These are phyloP conservation scores for Sporobolus alterniflorus DNA, from an alignment of 202 grass and related monocot species.

Conservation along the genomic window DNA sequence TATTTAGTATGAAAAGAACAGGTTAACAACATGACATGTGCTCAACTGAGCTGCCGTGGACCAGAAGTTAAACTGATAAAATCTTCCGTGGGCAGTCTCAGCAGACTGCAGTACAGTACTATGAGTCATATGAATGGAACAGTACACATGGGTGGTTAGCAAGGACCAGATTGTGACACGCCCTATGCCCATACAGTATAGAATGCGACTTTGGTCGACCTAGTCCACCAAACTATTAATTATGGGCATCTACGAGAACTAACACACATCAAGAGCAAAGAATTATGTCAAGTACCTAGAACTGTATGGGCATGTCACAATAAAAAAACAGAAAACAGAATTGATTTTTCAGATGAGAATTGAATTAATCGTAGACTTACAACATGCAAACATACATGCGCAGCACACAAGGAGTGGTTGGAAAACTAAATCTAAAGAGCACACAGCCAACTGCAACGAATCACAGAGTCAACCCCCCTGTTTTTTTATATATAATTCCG, in stretches of 20 bases:
- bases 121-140: not conserved
- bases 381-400: not conserved
- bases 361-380: not conserved
- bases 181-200: not conserved
- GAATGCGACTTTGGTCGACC: not conserved
- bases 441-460: not conserved
- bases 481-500: not conserved
- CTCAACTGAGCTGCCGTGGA: not conserved
- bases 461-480: not conserved
- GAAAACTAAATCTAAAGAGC: not conserved
- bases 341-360: not conserved
- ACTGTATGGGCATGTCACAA: not conserved
- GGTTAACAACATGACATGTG: slow-evolving; percentile 3
- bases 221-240: not conserved
- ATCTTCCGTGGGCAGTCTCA: not conserved
- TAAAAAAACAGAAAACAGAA: not conserved
- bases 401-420: not conserved
- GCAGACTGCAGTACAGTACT: not conserved
- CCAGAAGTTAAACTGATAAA: not conserved
- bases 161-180: not conserved
- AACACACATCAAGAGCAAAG: not conserved
- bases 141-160: not conserved
- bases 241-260: not conserved
- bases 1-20: slow-evolving; percentile 6
- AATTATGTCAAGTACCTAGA: not conserved